Evolutionary conservation across 306 rosid genomes (phyloP), one percentile per base, ranked within the genome.

Genomic region (Quercus wislizeni): DNA sequence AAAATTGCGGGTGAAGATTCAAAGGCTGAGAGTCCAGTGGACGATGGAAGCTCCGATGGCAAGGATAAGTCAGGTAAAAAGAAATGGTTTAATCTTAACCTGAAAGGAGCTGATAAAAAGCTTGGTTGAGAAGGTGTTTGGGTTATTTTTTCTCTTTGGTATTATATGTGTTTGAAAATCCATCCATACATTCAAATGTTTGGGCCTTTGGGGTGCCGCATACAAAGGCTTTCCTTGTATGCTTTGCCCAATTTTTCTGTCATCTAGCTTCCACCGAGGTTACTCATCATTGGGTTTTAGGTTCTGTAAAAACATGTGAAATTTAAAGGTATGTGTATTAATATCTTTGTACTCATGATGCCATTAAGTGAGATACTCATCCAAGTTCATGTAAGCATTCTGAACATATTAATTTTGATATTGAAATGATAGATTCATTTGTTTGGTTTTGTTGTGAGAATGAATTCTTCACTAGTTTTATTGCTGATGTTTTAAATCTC

Each of bases 31-130:
- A 91, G 90, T 86, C 97, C 93, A 11, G 85, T 83, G 70, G 97
- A 93, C 38, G 99, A 93, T 61, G 97, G 96, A 74, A 81, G 93
- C 58, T 90, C 97, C 4, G 99, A 93, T 58, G 97, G 93, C 55
- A 96, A 89, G 89, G 99, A 95, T 70, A 91, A 86, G 86, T 90
- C 96, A 9, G 85, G 76, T 55, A 96, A 87, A 87, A 96, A 93
- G 98, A 96, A 92, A 87, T 96, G 99, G 99, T 96, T 91, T 79
- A 90, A 87, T 87, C 91, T 94, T 69, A 92, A 91, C 81, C 85
- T 91, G 75, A 89, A 82, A 83, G 90, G 94, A 55, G 86, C 91
- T 68, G 92, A 91, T 78, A 91, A 80, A 86, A 85, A 58, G 79
- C 82, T 88, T 63, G 85, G 84, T 72, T 86, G 85, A 84, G 71